These are phyloP conservation scores for Colletotrichum sp. DNA, from an alignment of 2,329 filamentous ascomycete species.

Conservation along the genomic window DNA sequence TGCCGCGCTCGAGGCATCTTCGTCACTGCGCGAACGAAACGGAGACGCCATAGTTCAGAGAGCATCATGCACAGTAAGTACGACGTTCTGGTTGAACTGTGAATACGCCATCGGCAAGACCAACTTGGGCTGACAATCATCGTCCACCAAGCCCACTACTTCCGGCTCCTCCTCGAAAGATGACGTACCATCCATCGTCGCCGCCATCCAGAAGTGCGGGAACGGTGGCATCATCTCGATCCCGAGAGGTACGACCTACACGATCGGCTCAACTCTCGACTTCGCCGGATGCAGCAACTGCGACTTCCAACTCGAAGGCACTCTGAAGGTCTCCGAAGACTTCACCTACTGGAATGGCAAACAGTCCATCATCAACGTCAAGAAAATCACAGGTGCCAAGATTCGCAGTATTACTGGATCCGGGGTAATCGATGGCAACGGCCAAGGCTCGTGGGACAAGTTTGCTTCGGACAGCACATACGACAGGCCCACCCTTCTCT, in stretches of 20 bases:
- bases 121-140: not conserved
- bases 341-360: conserved; percentile 46
- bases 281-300: conserved; percentile 47
- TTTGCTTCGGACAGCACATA: conserved; percentile 43
- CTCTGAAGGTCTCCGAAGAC: conserved; percentile 41
- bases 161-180: conserved; percentile 29
- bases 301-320: conserved; percentile 50
- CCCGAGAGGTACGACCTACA: conserved; percentile 43
- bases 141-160: not conserved
- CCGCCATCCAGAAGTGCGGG: conserved; percentile 41
- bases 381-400: conserved; percentile 38
- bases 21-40: not conserved
- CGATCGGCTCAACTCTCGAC: conserved; percentile 45
- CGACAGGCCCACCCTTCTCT: conserved; percentile 43
- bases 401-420: conserved; percentile 42
- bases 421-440: conserved; percentile 52
- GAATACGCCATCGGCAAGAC: not conserved
- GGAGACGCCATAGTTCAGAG: not conserved
- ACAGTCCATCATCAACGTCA: conserved; percentile 42
- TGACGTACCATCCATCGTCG: conserved; percentile 47
- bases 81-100: not conserved
- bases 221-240: conserved; percentile 46
- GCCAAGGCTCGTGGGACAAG: conserved; percentile 44
- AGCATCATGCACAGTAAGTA: not conserved
- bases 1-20: not conserved